Evolutionary conservation across 225 moss, liverwort and hornwort species (phyloP).

Genomic region (Rhytidiadelphus loreus): DNA sequence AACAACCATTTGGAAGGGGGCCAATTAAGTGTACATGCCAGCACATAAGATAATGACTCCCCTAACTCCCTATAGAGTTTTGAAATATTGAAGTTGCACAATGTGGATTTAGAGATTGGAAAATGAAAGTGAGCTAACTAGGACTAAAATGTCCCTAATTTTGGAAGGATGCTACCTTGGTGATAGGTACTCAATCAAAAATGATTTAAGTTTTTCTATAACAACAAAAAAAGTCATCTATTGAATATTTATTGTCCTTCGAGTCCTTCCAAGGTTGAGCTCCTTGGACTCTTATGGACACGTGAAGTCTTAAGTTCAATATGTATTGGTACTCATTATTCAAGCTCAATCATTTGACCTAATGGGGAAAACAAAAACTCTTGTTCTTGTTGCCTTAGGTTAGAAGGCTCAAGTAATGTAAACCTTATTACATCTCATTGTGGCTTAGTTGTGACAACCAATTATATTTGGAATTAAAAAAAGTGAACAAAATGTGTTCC

Average conservation of each 20-base stretch:
- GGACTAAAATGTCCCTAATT: not conserved
- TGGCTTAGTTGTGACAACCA: not conserved
- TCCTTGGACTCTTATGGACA: fast-evolving
- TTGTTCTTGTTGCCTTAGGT: fast-evolving
- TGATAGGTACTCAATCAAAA: too few relatives aligned
- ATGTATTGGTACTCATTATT: not conserved
- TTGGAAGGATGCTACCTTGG: fast-evolving
- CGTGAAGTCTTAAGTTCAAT: too few relatives aligned
- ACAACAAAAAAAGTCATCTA: not conserved
- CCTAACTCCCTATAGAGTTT: not conserved
- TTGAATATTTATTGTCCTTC: fast-evolving
- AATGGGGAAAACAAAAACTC: not conserved
- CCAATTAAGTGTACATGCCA: not conserved
- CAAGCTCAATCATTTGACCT: not conserved
- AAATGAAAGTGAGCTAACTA: not conserved
- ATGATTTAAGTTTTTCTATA: not conserved
- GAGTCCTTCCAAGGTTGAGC: fast-evolving
- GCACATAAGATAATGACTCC: fast-evolving
- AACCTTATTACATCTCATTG: not conserved
- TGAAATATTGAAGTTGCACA: too few relatives aligned
- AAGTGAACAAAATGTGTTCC: too few relatives aligned
- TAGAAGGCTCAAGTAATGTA: fast-evolving
- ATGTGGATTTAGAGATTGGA: fast-evolving
- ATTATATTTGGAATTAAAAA: not conserved
- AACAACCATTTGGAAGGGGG: not conserved